Percentiles rank a stretch among this genome's conserved stretches.
phyloP scores from a whole-genome alignment of 1,284 basidiomycete species.

The Cutaneotrichosporon curvatum region DNA sequence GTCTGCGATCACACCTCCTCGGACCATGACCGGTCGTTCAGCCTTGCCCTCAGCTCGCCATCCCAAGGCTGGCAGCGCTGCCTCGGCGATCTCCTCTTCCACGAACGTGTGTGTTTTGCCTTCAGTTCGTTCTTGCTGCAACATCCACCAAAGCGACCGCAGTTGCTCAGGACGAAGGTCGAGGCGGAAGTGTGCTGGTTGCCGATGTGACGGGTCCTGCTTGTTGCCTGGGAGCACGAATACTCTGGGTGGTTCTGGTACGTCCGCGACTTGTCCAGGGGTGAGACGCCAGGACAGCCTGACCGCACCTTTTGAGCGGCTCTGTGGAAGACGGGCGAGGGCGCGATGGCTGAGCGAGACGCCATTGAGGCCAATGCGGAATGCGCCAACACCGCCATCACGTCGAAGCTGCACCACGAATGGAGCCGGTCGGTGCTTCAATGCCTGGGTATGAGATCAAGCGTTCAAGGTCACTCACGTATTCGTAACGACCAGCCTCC shows the following conservation, averaged over 20 bases:
- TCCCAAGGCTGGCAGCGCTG: slow-evolving; percentile 71
- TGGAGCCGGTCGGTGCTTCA: slow-evolving; percentile 78
- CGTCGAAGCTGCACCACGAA: slow-evolving; percentile 81
- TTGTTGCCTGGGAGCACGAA: slow-evolving; percentile 70
- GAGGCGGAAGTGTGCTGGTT: slow-evolving; percentile 67
- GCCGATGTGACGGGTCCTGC: slow-evolving; percentile 61
- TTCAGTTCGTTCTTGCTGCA: slow-evolving; percentile 63
- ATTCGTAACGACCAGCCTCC: slow-evolving; percentile 78
- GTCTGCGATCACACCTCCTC: slow-evolving; percentile 89
- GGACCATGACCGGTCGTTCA: slow-evolving; percentile 63
- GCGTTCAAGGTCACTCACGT: slow-evolving; percentile 20
- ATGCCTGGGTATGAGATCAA: slow-evolving; percentile 48
- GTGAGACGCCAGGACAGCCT: slow-evolving; percentile 71
- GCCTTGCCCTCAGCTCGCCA: slow-evolving; percentile 92
- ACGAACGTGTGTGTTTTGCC: slow-evolving; percentile 61
- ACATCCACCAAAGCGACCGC: slow-evolving; percentile 89
- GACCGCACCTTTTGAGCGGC: slow-evolving; percentile 51
- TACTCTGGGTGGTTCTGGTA: slow-evolving; percentile 51
- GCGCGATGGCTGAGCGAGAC: slow-evolving; percentile 83
- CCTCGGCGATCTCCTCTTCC: slow-evolving; percentile 91
- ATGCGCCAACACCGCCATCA: slow-evolving; percentile 55
- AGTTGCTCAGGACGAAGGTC: slow-evolving; percentile 75
- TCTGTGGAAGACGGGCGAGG: slow-evolving; percentile 64
- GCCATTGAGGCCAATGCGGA: slow-evolving; percentile 81
- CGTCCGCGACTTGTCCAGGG: slow-evolving; percentile 49